These are phyloP conservation scores for Sarocladium kiliense DNA, from an alignment of 2,329 filamentous ascomycete species.

Conservation along the genomic window DNA sequence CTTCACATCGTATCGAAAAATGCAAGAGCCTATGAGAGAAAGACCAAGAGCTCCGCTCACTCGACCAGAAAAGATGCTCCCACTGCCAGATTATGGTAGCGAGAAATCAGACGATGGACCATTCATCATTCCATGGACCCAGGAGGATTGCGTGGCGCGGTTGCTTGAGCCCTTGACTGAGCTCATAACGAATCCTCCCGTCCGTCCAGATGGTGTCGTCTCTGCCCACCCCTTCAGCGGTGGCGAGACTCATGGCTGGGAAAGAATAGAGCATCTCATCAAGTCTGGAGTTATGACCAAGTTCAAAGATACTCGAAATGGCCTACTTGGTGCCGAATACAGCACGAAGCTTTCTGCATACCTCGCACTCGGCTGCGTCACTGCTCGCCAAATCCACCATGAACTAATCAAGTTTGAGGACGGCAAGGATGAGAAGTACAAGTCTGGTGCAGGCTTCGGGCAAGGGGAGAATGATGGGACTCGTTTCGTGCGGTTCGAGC, in stretches of 20 bases:
- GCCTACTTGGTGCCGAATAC: constrained; percentile 63
- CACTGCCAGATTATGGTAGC: constrained; percentile 41
- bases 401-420: constrained; percentile 66
- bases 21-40: constrained; percentile 63
- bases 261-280: constrained; percentile 57
- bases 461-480: constrained; percentile 70
- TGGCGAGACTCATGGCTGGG: constrained; percentile 56
- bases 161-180: constrained; percentile 53
- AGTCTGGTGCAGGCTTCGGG: constrained; percentile 51
- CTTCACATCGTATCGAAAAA: constrained; percentile 71
- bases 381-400: constrained; percentile 66
- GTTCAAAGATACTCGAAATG: constrained; percentile 72
- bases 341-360: constrained; percentile 74
- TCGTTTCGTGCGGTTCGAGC: constrained; percentile 62
- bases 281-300: constrained; percentile 52
- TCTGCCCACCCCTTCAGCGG: constrained; percentile 64
- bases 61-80: constrained; percentile 50
- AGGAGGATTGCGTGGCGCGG: constrained; percentile 46
- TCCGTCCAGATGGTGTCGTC: constrained; percentile 44
- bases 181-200: constrained; percentile 45
- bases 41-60: constrained; percentile 55
- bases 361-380: constrained; percentile 66
- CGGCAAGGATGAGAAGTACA: constrained; percentile 39
- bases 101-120: constrained; percentile 56
- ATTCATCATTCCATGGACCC: constrained; percentile 55